A percentile compares a stretch with the other conserved stretches of the same genome.
Conservation (phyloP, 148 eudicot species). For the Spergularia marina region DNA sequence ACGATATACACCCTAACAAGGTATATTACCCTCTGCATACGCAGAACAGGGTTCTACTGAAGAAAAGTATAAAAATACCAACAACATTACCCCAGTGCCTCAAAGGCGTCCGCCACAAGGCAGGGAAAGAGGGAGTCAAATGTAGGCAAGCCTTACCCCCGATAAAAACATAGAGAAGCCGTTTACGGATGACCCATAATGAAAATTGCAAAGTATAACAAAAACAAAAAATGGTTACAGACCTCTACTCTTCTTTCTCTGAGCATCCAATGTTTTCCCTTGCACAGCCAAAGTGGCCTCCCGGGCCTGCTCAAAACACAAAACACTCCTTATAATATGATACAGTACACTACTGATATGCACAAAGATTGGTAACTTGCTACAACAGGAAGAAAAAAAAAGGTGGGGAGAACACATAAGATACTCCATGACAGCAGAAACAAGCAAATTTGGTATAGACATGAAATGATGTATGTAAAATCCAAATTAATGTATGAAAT, state of each 20-base stretch:
- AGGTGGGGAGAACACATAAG: background rate
- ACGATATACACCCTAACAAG: background rate
- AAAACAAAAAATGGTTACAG: conserved; percentile 9
- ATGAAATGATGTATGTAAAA: background rate
- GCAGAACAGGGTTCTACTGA: background rate
- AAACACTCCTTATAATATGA: conserved; percentile 6
- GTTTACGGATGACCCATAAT: too few species aligned
- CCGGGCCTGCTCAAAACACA: conserved; percentile 52
- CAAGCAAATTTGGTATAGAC: background rate
- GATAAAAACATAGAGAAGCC: too few species aligned
- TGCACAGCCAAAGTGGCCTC: conserved; percentile 68
- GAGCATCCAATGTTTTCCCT: conserved; percentile 85
- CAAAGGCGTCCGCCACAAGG: too few species aligned
- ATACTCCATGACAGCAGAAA: background rate
- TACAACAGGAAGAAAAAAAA: background rate
- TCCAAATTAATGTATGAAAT: background rate
- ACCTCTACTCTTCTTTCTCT: conserved; percentile 95
- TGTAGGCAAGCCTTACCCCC: too few species aligned
- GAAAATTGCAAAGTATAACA: background rate
- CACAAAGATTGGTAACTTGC: background rate
- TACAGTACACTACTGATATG: background rate
- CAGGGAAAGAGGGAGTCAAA: too few species aligned
- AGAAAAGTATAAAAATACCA: background rate
- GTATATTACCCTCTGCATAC: background rate
- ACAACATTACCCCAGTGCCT: too few species aligned